Evolutionary conservation across 1,284 basidiomycete species (phyloP).

Genomic region (Microbotryomycetes sp.): DNA sequence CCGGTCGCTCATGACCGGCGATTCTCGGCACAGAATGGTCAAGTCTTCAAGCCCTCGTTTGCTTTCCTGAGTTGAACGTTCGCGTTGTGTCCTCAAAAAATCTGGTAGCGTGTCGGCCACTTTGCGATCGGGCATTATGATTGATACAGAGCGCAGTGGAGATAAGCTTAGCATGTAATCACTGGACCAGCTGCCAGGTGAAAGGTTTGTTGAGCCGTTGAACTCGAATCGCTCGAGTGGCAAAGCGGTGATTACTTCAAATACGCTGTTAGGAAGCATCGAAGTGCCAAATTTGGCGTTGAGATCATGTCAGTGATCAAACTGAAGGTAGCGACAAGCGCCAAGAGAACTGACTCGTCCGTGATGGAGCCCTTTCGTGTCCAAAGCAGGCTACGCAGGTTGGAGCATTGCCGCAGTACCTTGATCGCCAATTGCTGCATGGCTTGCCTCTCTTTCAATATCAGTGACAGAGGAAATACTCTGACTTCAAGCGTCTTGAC

Average conservation of each 20-base stretch:
- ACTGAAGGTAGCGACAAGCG: background rate
- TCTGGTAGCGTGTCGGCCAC: slow-evolving; percentile 19
- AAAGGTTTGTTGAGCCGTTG: slow-evolving; percentile 29
- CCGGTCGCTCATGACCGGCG: slow-evolving; percentile 19
- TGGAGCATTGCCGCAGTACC: slow-evolving; percentile 9
- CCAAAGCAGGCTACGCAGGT: slow-evolving; percentile 20
- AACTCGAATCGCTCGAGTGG: slow-evolving; percentile 19
- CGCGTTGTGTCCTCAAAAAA: background rate
- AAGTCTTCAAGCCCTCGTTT: slow-evolving; percentile 20
- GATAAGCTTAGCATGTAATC: slow-evolving; percentile 18
- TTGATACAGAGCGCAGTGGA: slow-evolving; percentile 14
- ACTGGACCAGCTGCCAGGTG: slow-evolving; percentile 25
- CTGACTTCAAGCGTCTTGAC: slow-evolving; percentile 23
- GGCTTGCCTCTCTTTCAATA: slow-evolving; percentile 9
- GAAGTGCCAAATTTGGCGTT: background rate
- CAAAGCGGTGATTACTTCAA: slow-evolving; percentile 15
- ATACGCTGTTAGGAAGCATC: slow-evolving; percentile 8
- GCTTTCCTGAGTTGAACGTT: background rate
- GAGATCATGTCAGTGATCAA: background rate
- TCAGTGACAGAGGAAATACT: slow-evolving; percentile 24
- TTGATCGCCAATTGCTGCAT: slow-evolving; percentile 19
- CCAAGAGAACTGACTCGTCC: slow-evolving; percentile 6
- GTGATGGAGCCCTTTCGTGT: slow-evolving; percentile 26
- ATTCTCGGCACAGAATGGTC: slow-evolving; percentile 27
- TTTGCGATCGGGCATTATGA: slow-evolving; percentile 30